Conservation (phyloP, 1,284 basidiomycete genomes). For the Hemileia vastatrix region DNA sequence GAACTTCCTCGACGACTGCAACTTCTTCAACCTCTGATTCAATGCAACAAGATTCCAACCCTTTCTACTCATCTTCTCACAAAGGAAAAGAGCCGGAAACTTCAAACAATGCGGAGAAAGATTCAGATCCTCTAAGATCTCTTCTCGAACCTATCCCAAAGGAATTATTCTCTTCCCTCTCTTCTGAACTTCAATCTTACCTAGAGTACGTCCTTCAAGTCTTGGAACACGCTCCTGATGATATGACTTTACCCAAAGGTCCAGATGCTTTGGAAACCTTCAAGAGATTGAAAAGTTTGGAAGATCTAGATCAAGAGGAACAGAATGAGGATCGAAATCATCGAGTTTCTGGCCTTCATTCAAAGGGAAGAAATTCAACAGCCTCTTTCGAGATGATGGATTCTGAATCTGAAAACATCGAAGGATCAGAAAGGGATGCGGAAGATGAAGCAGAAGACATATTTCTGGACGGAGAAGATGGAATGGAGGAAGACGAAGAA, state of each 20-base stretch:
- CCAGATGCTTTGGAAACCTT: background rate
- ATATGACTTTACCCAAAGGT: background rate
- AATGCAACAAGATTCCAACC: background rate
- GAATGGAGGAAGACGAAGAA: conserved; percentile 26
- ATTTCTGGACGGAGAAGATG: background rate
- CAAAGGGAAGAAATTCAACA: background rate
- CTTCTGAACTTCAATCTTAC: background rate
- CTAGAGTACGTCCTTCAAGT: background rate
- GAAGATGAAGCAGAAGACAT: background rate
- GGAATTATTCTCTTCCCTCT: background rate
- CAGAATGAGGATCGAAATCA: background rate
- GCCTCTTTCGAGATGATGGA: background rate
- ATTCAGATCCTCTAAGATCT: background rate
- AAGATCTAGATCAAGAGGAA: background rate
- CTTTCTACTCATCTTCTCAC: background rate
- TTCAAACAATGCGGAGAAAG: background rate
- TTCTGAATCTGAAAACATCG: background rate
- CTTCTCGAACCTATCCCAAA: background rate
- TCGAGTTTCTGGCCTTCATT: background rate
- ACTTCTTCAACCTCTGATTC: background rate
- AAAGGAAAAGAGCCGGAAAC: background rate
- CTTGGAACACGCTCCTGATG: background rate
- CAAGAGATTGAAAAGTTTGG: background rate
- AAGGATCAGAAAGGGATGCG: background rate
- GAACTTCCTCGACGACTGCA: background rate